These are phyloP conservation scores for Diplodia corticola DNA, from an alignment of 2,329 filamentous ascomycete genomes.

Conservation along the genomic window DNA sequence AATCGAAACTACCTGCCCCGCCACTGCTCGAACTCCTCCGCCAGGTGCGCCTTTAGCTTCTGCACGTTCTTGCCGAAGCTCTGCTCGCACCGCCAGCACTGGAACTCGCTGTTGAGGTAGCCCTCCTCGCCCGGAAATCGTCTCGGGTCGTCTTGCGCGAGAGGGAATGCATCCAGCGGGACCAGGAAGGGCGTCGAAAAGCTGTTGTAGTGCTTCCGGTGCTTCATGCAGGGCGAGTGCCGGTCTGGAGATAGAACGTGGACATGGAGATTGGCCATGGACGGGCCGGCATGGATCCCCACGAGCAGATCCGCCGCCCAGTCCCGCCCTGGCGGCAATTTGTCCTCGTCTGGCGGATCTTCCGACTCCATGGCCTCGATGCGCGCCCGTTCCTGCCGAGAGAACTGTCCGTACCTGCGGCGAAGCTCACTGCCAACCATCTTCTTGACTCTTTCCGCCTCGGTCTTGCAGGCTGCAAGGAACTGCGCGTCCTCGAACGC, in stretches of 20 bases:
- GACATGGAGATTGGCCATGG: slow-evolving; percentile 89
- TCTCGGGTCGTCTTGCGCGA: slow-evolving; percentile 65
- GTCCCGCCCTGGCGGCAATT: slow-evolving; percentile 70
- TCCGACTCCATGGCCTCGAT: slow-evolving; percentile 61
- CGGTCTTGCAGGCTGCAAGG: slow-evolving; percentile 61
- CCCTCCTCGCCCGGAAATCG: slow-evolving; percentile 56
- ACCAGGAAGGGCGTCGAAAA: slow-evolving; percentile 87
- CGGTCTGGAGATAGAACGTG: slow-evolving; percentile 84
- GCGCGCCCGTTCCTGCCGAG: slow-evolving; percentile 62
- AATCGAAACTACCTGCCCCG: slow-evolving; percentile 54
- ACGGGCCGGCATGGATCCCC: slow-evolving; percentile 84
- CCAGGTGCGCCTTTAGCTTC: slow-evolving; percentile 73
- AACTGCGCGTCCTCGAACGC: slow-evolving; percentile 73
- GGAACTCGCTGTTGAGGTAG: slow-evolving; percentile 66
- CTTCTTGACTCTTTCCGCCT: slow-evolving; percentile 61
- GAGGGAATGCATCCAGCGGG: slow-evolving; percentile 73
- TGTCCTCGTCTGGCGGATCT: slow-evolving; percentile 29
- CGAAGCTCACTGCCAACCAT: slow-evolving; percentile 75
- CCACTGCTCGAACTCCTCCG: slow-evolving; percentile 74
- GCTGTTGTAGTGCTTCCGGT: slow-evolving; percentile 88
- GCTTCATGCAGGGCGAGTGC: slow-evolving; percentile 68
- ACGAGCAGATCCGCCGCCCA: slow-evolving; percentile 73
- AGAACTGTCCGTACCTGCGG: slow-evolving; percentile 64
- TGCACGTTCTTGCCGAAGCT: slow-evolving; percentile 75
- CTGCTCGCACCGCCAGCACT: slow-evolving; percentile 80